These are phyloP conservation scores for Bruguiera gymnorhiza DNA, from an alignment of 345 rosid species.

Conservation along the genomic window DNA sequence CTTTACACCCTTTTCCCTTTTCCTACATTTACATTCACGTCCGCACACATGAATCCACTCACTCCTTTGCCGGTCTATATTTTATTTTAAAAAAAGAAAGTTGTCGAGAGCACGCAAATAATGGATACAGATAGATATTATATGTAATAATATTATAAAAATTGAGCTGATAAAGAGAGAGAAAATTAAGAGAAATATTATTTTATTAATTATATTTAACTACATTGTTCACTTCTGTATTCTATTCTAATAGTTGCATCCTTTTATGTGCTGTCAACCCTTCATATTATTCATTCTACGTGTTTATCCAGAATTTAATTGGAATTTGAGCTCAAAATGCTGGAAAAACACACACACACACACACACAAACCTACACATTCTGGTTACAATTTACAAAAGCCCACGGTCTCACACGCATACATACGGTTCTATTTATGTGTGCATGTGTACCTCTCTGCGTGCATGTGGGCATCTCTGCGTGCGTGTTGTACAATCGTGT, in stretches of 20 bases:
- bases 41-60: not conserved
- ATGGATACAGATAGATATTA: too few species aligned
- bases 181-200: not conserved
- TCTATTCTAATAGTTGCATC: too few species aligned
- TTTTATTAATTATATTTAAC: too few species aligned
- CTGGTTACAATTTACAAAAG: slow-evolving; percentile 4
- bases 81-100: too few species aligned
- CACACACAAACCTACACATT: slow-evolving; percentile 17
- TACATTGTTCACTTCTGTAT: too few species aligned
- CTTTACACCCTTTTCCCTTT: not conserved
- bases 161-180: too few species aligned
- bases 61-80: not conserved
- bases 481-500: not conserved
- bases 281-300: not conserved
- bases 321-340: slow-evolving; percentile 16
- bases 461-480: not conserved
- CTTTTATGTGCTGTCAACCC: too few species aligned
- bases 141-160: too few species aligned
- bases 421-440: not conserved
- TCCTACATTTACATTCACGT: too few species aligned
- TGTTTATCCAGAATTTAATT: not conserved
- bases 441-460: not conserved
- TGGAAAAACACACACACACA: slow-evolving; percentile 6
- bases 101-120: too few species aligned
- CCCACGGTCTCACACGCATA: not conserved